Conservation (phyloP, 1,139 yeast species). For the Zygosaccharomyces sapae region DNA sequence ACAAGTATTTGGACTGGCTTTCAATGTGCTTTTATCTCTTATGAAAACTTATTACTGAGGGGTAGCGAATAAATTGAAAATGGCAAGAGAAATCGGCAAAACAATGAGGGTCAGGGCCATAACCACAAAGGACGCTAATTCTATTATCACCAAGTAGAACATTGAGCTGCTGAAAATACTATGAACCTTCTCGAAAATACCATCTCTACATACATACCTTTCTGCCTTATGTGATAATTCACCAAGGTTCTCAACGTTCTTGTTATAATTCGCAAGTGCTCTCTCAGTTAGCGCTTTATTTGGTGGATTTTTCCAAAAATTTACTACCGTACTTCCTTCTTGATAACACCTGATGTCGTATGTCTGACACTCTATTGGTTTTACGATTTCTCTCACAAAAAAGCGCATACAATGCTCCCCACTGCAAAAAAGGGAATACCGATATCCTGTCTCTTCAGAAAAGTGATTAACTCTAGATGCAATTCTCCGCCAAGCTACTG, state of each 20-base stretch:
- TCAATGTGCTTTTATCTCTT: no score
- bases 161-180: not conserved
- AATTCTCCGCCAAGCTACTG: constrained; percentile 1
- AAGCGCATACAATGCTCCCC: not conserved
- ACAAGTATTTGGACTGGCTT: no score
- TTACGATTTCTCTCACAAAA: not conserved
- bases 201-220: not conserved
- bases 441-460: not conserved
- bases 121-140: not conserved
- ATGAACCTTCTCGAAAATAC: not conserved
- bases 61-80: not conserved
- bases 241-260: not conserved
- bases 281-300: not conserved
- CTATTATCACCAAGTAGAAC: not conserved
- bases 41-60: not conserved
- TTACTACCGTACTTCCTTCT: not conserved
- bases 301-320: not conserved
- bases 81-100: not conserved
- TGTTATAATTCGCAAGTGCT: not conserved
- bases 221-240: not conserved
- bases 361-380: not conserved
- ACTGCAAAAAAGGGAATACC: not conserved
- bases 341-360: not conserved
- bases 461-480: not conserved
- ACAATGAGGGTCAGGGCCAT: not conserved